Evolutionary conservation across 1,284 basidiomycete genomes (phyloP), one percentile per base, ranked within the genome.

Genomic region (Ganoderma boninense): DNA sequence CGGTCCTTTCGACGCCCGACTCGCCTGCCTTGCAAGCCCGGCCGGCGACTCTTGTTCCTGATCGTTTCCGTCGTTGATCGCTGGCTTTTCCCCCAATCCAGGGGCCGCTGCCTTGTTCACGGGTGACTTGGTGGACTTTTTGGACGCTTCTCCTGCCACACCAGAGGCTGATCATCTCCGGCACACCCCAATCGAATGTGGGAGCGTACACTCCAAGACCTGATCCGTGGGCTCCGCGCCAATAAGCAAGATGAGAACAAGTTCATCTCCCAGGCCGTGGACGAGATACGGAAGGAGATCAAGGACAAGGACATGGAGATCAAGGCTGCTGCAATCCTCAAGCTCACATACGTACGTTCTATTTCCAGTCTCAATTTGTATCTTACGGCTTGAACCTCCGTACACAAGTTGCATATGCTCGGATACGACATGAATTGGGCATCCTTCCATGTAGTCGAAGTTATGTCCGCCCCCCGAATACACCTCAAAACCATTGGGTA

Each of bases 401-500:
- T 43, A 43, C 69, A 20, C 69, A 67, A 96, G 95, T 90, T 97
- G 74, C 95, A 97, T 77, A 97, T 97, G 96, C 82, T 97, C 18
- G 96, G 96, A 56, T 93, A 96, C 78, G 93, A 95, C 81, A 96
- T 95, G 92, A 88, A 86, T 75, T 96, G 93, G 92, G 94, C 93
- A 43, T 93, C 97, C 7, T 98, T 98, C 79, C 92, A 98, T 81
- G 94, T 99, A 69, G 92, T 99, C 16, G 98, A 99, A 79, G 95
- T 97, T 78, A 99, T 99, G 98, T 97, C 96, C 40, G 97, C 95
- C 2, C 85, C 94, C 2, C 92, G 92, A 77, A 92, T 93, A 76
- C 96, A 99, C 82, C 87, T 98, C 75, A 99, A 99, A 86, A 92
- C 92, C 54, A 93, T 99, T 59, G 98, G 98, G 18, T 99, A 99